Conservation (phyloP, 345 rosid species). For the Gossypium ekmanianum region DNA sequence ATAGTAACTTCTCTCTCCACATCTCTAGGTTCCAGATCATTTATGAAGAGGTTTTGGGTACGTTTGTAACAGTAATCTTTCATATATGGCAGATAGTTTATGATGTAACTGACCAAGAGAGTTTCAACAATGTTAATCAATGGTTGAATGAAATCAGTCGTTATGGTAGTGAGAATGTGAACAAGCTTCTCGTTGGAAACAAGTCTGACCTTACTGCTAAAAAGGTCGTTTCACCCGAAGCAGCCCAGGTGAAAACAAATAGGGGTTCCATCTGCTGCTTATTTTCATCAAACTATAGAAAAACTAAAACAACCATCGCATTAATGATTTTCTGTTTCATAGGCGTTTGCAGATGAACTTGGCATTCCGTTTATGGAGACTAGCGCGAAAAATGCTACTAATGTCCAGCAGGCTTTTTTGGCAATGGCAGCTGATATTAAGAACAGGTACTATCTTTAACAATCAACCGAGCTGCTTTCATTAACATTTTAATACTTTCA, state of each 20-base stretch:
- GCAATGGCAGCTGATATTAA: conserved; percentile 79
- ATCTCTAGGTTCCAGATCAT: background rate
- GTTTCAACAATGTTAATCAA: conserved; percentile 75
- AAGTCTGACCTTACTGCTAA: conserved; percentile 63
- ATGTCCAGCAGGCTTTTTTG: conserved; percentile 76
- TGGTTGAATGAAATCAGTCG: conserved; percentile 79
- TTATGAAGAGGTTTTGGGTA: background rate
- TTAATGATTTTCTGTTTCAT: conserved; percentile 14
- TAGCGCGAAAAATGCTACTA: conserved; percentile 68
- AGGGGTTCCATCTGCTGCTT: background rate
- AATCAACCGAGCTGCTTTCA: background rate
- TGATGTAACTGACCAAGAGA: conserved; percentile 78
- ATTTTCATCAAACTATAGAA: background rate
- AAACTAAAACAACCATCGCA: background rate
- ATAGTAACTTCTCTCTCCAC: conserved; percentile 39
- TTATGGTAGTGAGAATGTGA: conserved; percentile 72
- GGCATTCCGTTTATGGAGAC: conserved; percentile 83
- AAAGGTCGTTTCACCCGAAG: conserved; percentile 65
- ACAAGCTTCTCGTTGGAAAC: conserved; percentile 74
- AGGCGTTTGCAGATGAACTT: conserved; percentile 76
- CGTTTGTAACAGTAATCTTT: conserved; percentile 5
- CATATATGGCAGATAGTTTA: conserved; percentile 52
- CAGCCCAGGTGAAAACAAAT: conserved; percentile 51
- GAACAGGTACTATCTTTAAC: conserved; percentile 36
- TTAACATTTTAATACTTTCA: background rate